Base-by-base conservation (phyloP, 306 rosid genomes). In the Astragalus membranaceus region DNA sequence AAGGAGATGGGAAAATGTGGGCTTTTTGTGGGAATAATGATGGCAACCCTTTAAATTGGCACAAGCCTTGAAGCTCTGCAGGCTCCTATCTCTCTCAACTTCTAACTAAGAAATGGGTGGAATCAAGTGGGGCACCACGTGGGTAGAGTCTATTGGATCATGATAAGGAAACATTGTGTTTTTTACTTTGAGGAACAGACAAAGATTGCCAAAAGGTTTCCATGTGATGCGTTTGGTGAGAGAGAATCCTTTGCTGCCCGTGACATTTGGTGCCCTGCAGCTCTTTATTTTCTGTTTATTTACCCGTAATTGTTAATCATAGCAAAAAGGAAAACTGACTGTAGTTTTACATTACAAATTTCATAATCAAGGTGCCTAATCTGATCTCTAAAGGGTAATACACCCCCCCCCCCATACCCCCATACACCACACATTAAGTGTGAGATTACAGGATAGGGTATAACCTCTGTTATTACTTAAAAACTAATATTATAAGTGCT, bases 21-120 rank as follows among this genome's bases (percentile, higher is more conserved):
- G n/a, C n/a, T n/a, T n/a, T n/a, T n/a, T n/a, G 60, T 79, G 76
- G 79, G 75, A 79, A 77, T 23, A 69, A 87, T 85, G 87, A 83
- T 84, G 81, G 75, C 81, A 52, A 71, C 30, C 54, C 77, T 72
- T 81, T 83, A 74, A 51, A 76, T 66, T 64, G 57, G 66, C 48
- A 65, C 43, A 65, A 68, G 63, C 70, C 69, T 37, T 56, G 66
- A 78, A 69, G 73, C 57, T 50, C 74, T 78, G 70, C 50, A 55
- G 78, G 77, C 55, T 59, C 36, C 37, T 41, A 6, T 47, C 39
- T 49, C 41, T 6, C 36, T 26, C 44, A 7, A 6, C 30, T 23
- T 60, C 23, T 49, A 64, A 60, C 55, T 37, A 48, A 75, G 81
- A 70, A 72, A 16, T 68, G 46, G 29, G 84, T 87, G 76, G 92